A percentile compares a stretch with the other conserved stretches of the same genome.
These are phyloP conservation scores for Crucihimalaya himalaica DNA, from an alignment of 345 rosid genomes.

Conservation along the genomic window DNA sequence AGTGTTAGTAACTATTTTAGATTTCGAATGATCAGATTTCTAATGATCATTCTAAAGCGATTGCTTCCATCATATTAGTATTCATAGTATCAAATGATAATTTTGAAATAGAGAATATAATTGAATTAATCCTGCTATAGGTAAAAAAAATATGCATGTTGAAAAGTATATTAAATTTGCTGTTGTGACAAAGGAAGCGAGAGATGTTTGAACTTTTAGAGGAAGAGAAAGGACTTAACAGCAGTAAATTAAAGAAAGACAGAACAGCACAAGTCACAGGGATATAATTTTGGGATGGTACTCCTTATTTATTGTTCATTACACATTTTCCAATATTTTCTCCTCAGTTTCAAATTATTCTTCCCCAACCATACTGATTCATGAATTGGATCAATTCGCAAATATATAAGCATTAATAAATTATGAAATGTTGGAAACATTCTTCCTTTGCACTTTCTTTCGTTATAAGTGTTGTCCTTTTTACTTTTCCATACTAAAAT, in stretches of 20 bases:
- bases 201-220: slow-evolving; percentile 41
- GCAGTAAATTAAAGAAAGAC: slow-evolving; percentile 38
- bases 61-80: not conserved
- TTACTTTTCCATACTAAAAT: too few relatives aligned
- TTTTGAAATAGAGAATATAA: not conserved
- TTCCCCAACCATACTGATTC: slow-evolving; percentile 32
- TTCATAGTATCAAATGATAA: not conserved
- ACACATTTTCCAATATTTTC: slow-evolving; percentile 42
- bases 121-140: slow-evolving; percentile 8
- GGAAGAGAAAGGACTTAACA: slow-evolving; percentile 38
- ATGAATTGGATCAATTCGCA: slow-evolving; percentile 7
- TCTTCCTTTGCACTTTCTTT: slow-evolving; percentile 13
- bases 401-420: slow-evolving; percentile 1
- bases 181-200: slow-evolving; percentile 35
- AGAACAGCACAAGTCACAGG: slow-evolving; percentile 34
- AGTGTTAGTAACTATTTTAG: not conserved
- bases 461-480: slow-evolving; percentile 1
- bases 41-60: not conserved
- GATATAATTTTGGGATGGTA: slow-evolving; percentile 3
- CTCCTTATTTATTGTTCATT: slow-evolving; percentile 38
- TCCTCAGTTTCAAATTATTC: slow-evolving; percentile 14
- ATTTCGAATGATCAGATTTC: too few relatives aligned
- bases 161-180: not conserved
- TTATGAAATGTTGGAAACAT: not conserved
- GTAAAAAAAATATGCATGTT: not conserved